Base-by-base conservation (phyloP, 2,329 filamentous ascomycete genomes). In the Aureobasidium sp. region DNA sequence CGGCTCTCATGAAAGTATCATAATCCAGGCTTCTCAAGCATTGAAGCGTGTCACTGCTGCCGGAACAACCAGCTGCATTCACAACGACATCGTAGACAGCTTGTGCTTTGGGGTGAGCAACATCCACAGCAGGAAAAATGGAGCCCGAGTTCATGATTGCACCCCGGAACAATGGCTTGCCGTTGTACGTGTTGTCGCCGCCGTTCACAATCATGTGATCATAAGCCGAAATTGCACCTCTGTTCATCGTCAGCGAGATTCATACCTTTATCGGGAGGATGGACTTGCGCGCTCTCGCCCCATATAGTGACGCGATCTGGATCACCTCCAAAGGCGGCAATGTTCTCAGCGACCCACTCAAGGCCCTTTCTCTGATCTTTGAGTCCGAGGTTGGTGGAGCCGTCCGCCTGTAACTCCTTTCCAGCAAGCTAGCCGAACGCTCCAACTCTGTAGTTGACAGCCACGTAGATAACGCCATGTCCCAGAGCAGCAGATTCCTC, bases 81-180 rank as follows among this genome's bases (percentile, higher is more conserved):
- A 80, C 76, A 3, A 82, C 79, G 19, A 73, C 65, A 57, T 79
- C 67, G 61, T 74, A 53, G 17, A 89, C 74, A 1, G 71, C 76
- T 68, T 92, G 87, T 0, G 79, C 83, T 70, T 89, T 89, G 11
- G 77, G 73, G 31, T 81, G 80, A 66, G 90, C 87, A 0, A 90
- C 82, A 0, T 80, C 77, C 19, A 74, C 68, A 2, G 74, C 69
- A n/a, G 75, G 75, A 2, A 72, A 68, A 2, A 86, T 70, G 60
- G 79, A 83, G 2, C 87, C 87, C 2, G 84, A 88, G 74, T 88
- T 82, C 88, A 94, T 92, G 66, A 93, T 92, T 27, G 78, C 88
- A 1, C 77, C 88, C 27, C 86, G 82, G 80, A 94, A 93, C 0
- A 94, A 78, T 1, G 84, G 78, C 67, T 87, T 84, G 57, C 85